Evolutionary conservation across 805 yeast genomes (phyloP), one percentile per base, ranked within the genome.

Genomic region (Hanseniaspora meyeri): DNA sequence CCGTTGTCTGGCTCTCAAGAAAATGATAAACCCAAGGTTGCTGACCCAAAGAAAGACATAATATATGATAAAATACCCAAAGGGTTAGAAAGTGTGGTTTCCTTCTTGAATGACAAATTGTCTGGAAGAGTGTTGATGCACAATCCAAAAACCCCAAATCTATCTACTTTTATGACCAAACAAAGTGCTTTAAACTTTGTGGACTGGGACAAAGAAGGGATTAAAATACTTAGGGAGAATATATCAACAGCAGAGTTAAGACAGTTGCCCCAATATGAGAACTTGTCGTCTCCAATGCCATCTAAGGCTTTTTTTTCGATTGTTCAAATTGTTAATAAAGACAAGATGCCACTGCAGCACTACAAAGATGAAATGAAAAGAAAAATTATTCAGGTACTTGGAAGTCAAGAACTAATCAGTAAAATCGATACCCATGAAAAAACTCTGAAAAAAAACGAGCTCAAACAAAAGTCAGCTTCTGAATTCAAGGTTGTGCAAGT

Each of bases 191-290:
- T 53, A 8, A 53, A 53, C 12, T 20, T 2, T 17, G 17, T 47
- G 8, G 27, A 53, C 40, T 53, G 57, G 57, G 31, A 36, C 12
- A 14, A n/a, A 8, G n/a, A 46, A 34, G 57, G 51, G 8, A 24
- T 53, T 2, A 43, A 37, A 31, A 46, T 53, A 3, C 12, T 38
- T 17, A 39, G 20, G 17, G 16, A 37, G 12, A 16, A 17, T 6
- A 12, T 53, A 27, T n/a, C 24, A 1, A 6, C 34, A 12, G 27
- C 10, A 4, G 50, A 46, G 14, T 7, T 53, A 1, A 53, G 45
- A 10, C 24, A 14, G 3, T 38, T 19, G 14, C 20, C 31, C 17
- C 16, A 42, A 2, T 31, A 53, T 27, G 32, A 38, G 16, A 20
- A 27, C 14, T 2, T 46, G 8, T 46, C 31, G 12, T 32, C 46